Evolutionary conservation across 805 yeast species (phyloP).

Genomic region (Wickerhamomyces rabaulensis): DNA sequence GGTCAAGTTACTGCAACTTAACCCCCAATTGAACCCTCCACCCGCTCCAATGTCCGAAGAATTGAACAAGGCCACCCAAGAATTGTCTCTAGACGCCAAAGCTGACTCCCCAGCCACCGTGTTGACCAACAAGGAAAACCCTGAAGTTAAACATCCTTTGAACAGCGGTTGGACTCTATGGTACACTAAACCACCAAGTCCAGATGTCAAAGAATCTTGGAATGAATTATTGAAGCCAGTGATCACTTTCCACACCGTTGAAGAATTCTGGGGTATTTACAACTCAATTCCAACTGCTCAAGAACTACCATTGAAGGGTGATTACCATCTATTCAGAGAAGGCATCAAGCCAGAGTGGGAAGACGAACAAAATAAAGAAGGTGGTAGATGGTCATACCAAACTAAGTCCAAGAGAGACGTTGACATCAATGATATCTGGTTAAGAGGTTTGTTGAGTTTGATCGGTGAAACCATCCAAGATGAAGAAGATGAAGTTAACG

Average conservation of each 20-base stretch:
- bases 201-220: slow-evolving; percentile 73
- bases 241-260: slow-evolving; percentile 88
- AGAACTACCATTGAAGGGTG: slow-evolving; percentile 87
- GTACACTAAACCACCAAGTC: slow-evolving; percentile 90
- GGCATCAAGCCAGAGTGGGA: slow-evolving; percentile 99
- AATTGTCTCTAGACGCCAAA: slow-evolving; percentile 17
- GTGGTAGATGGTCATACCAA: slow-evolving; percentile 92
- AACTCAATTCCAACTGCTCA: slow-evolving; percentile 89
- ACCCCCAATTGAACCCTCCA: neutral
- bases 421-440: slow-evolving; percentile 87
- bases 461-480: slow-evolving; percentile 92
- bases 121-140: slow-evolving; percentile 24
- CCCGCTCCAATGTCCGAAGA: slow-evolving; percentile 20
- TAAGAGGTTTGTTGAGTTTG: slow-evolving; percentile 78
- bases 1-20: neutral
- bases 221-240: slow-evolving; percentile 88
- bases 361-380: slow-evolving; percentile 77
- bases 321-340: slow-evolving; percentile 91
- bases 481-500: slow-evolving; percentile 81
- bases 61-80: slow-evolving; percentile 23
- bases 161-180: slow-evolving; percentile 92
- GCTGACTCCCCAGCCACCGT: slow-evolving; percentile 23
- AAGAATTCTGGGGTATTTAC: slow-evolving; percentile 97
- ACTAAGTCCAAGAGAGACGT: slow-evolving; percentile 54
- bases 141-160: slow-evolving; percentile 65